Conservation (phyloP, 176 grass and related monocot genomes). For the Cocos nucifera region DNA sequence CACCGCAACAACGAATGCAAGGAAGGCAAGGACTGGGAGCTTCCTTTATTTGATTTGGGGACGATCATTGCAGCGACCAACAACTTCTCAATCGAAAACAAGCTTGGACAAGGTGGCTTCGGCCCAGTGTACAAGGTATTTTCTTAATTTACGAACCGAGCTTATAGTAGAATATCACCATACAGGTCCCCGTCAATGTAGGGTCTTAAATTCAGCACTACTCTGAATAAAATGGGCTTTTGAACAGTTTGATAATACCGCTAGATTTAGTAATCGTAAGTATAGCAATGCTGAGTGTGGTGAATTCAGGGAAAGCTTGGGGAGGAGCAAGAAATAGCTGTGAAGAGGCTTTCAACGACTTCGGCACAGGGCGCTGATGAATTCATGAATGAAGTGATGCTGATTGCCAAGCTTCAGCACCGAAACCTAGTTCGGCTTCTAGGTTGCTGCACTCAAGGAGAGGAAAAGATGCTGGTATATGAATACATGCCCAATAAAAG, state of each 20-base stretch:
- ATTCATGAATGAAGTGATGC: conserved; percentile 64
- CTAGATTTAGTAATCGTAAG: too few relatives aligned
- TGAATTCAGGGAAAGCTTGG: conserved; percentile 44
- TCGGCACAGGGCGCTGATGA: conserved; percentile 47
- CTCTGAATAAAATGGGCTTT: too few relatives aligned
- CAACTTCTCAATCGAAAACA: conserved; percentile 50
- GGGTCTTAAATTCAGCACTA: too few relatives aligned
- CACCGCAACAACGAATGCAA: conserved; percentile 12
- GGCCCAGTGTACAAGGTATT: conserved; percentile 53
- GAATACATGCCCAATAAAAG: too few relatives aligned
- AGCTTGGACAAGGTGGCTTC: conserved; percentile 59
- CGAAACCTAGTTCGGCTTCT: conserved; percentile 59
- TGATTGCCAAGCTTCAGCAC: conserved; percentile 62
- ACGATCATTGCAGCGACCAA: conserved; percentile 35
- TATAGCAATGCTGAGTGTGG: conserved; percentile 5
- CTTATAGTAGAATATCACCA: too few relatives aligned
- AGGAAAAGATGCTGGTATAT: conserved; percentile 59
- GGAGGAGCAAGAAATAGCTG: conserved; percentile 61
- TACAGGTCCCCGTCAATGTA: too few relatives aligned
- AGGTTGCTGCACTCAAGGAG: conserved; percentile 46
- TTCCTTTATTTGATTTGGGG: conserved; percentile 45
- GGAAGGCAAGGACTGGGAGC: conserved; percentile 27
- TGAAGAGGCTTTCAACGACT: conserved; percentile 61
- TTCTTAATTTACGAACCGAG: too few relatives aligned
- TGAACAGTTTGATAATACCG: too few relatives aligned